Percentiles rank a stretch among this genome's conserved stretches.
Evolutionary conservation across 2,329 filamentous ascomycete genomes (phyloP).

Genomic region (Colletotrichum spaethianum): DNA sequence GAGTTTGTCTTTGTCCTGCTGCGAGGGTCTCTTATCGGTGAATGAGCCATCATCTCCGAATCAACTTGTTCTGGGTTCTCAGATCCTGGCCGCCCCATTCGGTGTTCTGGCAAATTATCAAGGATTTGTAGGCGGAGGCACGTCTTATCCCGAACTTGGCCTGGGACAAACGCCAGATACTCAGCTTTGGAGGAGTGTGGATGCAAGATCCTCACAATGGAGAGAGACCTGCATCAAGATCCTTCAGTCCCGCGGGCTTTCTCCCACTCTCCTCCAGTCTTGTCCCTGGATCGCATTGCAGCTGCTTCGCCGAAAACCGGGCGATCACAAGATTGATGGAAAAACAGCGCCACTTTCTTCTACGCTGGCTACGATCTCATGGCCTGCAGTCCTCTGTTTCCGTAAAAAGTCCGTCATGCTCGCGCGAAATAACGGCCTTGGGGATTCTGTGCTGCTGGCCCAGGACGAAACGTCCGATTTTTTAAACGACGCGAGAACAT

Average conservation of each 20-base stretch:
- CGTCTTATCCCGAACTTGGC: constrained; percentile 52
- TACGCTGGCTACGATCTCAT: constrained; percentile 60
- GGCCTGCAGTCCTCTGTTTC: constrained; percentile 69
- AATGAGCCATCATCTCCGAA: constrained; percentile 59
- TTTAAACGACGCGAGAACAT: constrained; percentile 62
- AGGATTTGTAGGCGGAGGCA: constrained; percentile 52
- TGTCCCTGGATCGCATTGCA: constrained; percentile 67
- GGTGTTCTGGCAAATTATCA: constrained; percentile 63
- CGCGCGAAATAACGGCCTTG: constrained; percentile 55
- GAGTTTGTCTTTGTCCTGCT: constrained; percentile 62
- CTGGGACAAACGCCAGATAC: constrained; percentile 68
- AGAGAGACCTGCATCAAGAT: constrained; percentile 65
- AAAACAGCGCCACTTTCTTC: constrained; percentile 54
- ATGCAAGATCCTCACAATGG: constrained; percentile 61
- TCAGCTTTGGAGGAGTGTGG: constrained; percentile 60
- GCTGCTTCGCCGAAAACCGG: constrained; percentile 60
- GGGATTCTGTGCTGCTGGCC: constrained; percentile 55
- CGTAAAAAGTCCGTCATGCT: constrained; percentile 62
- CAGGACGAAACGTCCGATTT: constrained; percentile 63
- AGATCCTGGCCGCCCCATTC: constrained; percentile 69
- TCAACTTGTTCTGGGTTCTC: constrained; percentile 57
- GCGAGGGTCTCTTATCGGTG: constrained; percentile 62
- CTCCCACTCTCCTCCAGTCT: constrained; percentile 57
- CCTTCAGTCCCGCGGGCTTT: constrained; percentile 65
- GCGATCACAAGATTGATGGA: constrained; percentile 58